Base-by-base conservation (phyloP, 1,284 basidiomycete species). In the Pseudozyma flocculosa region DNA sequence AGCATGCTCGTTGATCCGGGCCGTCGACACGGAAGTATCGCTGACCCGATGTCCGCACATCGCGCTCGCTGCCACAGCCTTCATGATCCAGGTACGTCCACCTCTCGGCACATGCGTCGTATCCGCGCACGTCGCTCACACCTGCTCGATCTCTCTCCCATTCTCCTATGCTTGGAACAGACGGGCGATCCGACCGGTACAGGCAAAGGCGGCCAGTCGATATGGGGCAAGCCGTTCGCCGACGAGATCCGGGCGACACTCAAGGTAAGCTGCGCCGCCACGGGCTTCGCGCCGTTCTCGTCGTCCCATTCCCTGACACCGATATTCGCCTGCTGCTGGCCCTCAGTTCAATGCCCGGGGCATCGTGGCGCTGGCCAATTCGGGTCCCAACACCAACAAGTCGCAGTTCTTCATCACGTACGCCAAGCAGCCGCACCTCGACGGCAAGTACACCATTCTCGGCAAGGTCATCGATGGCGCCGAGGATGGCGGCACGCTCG, bases 151-250 rank as follows among this genome's bases (percentile, higher is more conserved):
- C 26, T 29, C 7, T 11, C 26, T 29, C 11, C 7, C 26, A 29
- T 29, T 29, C 7, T 11, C 26, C 26, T 29, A 11, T 29, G 26
- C 26, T 11, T n/a, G n/a, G 84, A 90, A 22, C 92, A 96, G 84
- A 92, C 92, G 0, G 94, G 93, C 43, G 93, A 98, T 78, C 93
- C 93, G 2, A 92, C 91, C 0, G 94, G 95, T 1, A 98, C 93
- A 2, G 94, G 95, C 1, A 83, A 88, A 45, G 95, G 94, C 7
- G 94, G 94, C 4, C 83, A 91, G 71, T 93, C 90, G 8, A 88
- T 86, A 75, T 98, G 95, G 94, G 92, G 90, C 4, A 90, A 88
- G 23, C 89, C 91, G 3, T 99, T 99, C 80, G 84, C 92, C 48
- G 95, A 98, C 75, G 94, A 97, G 80, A 86, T 89, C 72, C 87